Evolutionary conservation across 352 stramenopile genomes (phyloP).

Genomic region (Pythium sukuiense): DNA sequence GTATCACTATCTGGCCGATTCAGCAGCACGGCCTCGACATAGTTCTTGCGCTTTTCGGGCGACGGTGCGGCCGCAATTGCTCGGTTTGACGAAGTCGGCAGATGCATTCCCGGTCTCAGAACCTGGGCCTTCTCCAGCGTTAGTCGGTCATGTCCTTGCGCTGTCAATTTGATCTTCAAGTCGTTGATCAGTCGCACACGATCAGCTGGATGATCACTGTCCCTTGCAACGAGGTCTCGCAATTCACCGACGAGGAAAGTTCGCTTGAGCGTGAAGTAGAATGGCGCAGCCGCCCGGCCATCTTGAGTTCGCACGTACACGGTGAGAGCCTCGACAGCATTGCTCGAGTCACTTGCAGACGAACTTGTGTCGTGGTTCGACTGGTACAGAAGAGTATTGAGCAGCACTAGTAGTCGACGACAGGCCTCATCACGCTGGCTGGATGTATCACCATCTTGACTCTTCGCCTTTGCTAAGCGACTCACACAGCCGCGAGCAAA

Average conservation of each 20-base stretch:
- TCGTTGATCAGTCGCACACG: slow-evolving; percentile 39
- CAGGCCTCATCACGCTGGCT: slow-evolving; percentile 13
- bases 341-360: not conserved
- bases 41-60: slow-evolving; percentile 34
- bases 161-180: slow-evolving; percentile 38
- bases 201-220: slow-evolving; percentile 36
- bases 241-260: slow-evolving; percentile 38
- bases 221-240: slow-evolving; percentile 34
- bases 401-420: slow-evolving; percentile 46
- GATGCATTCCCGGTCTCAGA: slow-evolving; percentile 13
- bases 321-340: slow-evolving; percentile 27
- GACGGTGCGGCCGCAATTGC: slow-evolving; percentile 23
- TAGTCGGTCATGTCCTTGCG: slow-evolving; percentile 31
- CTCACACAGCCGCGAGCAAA: slow-evolving; percentile 24
- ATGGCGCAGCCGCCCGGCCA: slow-evolving; percentile 33
- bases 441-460: slow-evolving; percentile 21
- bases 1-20: slow-evolving; percentile 41
- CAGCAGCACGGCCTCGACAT: slow-evolving; percentile 37
- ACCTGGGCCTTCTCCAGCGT: slow-evolving; percentile 37
- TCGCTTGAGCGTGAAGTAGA: slow-evolving; percentile 38
- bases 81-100: slow-evolving; percentile 5
- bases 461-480: slow-evolving; percentile 21
- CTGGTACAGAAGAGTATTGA: slow-evolving; percentile 81
- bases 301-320: slow-evolving; percentile 45
- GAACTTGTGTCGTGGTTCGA: slow-evolving; percentile 15